These are phyloP conservation scores for Colletotrichum lupini DNA, from an alignment of 2,329 filamentous ascomycete genomes.

Conservation along the genomic window DNA sequence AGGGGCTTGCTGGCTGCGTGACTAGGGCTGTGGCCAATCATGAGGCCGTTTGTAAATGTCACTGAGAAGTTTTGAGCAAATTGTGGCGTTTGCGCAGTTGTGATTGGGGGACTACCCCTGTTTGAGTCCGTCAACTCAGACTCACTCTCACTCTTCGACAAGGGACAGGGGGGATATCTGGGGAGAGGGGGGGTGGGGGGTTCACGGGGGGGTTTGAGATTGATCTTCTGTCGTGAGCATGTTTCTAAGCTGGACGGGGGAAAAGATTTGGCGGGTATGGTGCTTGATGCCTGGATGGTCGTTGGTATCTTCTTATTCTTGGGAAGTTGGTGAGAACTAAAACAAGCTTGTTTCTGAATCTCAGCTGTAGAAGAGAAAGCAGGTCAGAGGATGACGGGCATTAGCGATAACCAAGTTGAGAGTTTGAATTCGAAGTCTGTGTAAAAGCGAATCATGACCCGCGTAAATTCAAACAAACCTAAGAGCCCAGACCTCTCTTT, in stretches of 20 bases:
- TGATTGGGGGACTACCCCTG: slow-evolving; percentile 6
- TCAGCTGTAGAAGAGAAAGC: background rate
- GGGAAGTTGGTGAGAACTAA: background rate
- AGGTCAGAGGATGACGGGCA: background rate
- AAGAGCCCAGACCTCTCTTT: background rate
- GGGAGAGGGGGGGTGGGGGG: no score
- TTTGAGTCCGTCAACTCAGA: background rate
- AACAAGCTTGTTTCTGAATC: background rate
- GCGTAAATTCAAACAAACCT: background rate
- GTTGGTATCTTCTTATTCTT: no score
- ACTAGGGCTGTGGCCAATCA: slow-evolving; percentile 4
- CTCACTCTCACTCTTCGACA: no score
- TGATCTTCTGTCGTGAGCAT: slow-evolving; percentile 5
- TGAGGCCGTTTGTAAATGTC: background rate
- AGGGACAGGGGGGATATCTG: no score
- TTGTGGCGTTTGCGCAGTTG: slow-evolving; percentile 47
- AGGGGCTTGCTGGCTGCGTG: slow-evolving; percentile 15
- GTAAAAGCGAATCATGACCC: background rate
- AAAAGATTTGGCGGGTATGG: background rate
- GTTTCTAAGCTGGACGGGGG: background rate
- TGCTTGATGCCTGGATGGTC: no score
- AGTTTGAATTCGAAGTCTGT: background rate
- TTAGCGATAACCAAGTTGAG: background rate
- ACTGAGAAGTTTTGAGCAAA: slow-evolving; percentile 62
- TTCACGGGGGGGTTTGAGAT: background rate